These are phyloP conservation scores for Metarhizium brunneum DNA, from an alignment of 2,329 filamentous ascomycete species.

Conservation along the genomic window DNA sequence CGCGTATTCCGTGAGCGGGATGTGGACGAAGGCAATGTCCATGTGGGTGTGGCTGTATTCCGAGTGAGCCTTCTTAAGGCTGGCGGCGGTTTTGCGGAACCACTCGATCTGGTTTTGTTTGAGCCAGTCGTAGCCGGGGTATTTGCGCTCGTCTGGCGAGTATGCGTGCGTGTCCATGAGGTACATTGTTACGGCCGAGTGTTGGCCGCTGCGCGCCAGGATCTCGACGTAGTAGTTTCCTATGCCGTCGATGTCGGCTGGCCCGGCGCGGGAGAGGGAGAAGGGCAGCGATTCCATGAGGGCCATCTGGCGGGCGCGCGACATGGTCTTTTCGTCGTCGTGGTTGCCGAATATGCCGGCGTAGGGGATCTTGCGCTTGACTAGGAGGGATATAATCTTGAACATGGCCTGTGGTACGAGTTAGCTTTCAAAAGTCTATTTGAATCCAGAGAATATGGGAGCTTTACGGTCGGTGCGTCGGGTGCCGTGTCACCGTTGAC, in stretches of 20 bases:
- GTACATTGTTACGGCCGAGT: conserved; percentile 91
- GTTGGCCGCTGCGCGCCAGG: conserved; percentile 67
- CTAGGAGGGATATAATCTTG: conserved; percentile 80
- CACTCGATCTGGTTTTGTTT: conserved; percentile 90
- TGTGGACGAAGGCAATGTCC: conserved; percentile 95
- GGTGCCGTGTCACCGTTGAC: conserved; percentile 89
- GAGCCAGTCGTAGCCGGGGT: conserved; percentile 93
- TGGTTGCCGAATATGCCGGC: conserved; percentile 96
- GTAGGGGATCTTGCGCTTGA: conserved; percentile 83
- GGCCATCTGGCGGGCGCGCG: conserved; percentile 71
- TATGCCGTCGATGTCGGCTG: conserved; percentile 75
- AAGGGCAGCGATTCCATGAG: conserved; percentile 81
- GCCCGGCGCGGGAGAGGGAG: conserved; percentile 77
- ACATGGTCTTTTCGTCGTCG: conserved; percentile 81
- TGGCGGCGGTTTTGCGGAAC: conserved; percentile 73
- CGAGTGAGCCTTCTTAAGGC: conserved; percentile 66
- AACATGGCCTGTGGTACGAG: conserved; percentile 59
- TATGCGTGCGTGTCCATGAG: conserved; percentile 89
- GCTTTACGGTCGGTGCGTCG: conserved; percentile 69
- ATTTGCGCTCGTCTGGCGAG: conserved; percentile 79
- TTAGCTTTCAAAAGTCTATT: no score
- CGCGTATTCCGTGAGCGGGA: conserved; percentile 84
- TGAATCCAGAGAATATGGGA: not conserved
- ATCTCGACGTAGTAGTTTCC: conserved; percentile 95
- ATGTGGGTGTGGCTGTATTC: conserved; percentile 89